phyloP scores from a whole-genome alignment of 73 alveolate genomes.

The Paramecium sonneborni region DNA sequence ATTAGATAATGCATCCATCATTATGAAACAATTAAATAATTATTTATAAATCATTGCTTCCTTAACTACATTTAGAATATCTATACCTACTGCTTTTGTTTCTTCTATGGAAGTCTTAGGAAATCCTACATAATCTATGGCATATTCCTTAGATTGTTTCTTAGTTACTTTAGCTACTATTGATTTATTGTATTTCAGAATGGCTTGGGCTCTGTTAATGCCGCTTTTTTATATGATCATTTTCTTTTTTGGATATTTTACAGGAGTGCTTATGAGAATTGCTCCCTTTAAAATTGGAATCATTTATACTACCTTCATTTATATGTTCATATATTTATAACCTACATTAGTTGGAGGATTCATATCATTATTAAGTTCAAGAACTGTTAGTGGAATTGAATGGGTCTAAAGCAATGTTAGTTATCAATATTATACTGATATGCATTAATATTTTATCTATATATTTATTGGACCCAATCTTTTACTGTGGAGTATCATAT shows the following conservation, averaged over 20 bases:
- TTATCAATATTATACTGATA: neutral
- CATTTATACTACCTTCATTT: neutral
- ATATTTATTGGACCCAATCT: conserved; percentile 9
- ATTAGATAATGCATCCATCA: conserved; percentile 41
- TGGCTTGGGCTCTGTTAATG: conserved; percentile 53
- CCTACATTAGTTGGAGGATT: conserved; percentile 48
- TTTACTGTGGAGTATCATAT: neutral
- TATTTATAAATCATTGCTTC: neutral
- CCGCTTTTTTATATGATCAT: neutral
- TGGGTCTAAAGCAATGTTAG: conserved; percentile 20
- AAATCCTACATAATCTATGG: conserved; percentile 48
- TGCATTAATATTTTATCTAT: neutral
- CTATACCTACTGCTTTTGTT: neutral
- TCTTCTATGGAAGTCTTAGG: neutral
- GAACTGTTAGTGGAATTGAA: conserved; percentile 21
- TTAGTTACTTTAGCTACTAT: neutral
- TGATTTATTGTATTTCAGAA: conserved; percentile 32
- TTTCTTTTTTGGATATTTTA: conserved; percentile 30
- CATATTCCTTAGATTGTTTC: conserved; percentile 40
- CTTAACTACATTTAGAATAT: neutral
- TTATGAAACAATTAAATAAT: conserved; percentile 48
- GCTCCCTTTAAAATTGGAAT: neutral
- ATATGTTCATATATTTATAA: neutral
- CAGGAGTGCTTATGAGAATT: neutral
- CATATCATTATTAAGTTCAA: neutral